Percentiles rank a stretch among this genome's conserved stretches.
These are phyloP conservation scores for Jamesozyma rosinii DNA, from an alignment of 805 yeast genomes.

Conservation along the genomic window DNA sequence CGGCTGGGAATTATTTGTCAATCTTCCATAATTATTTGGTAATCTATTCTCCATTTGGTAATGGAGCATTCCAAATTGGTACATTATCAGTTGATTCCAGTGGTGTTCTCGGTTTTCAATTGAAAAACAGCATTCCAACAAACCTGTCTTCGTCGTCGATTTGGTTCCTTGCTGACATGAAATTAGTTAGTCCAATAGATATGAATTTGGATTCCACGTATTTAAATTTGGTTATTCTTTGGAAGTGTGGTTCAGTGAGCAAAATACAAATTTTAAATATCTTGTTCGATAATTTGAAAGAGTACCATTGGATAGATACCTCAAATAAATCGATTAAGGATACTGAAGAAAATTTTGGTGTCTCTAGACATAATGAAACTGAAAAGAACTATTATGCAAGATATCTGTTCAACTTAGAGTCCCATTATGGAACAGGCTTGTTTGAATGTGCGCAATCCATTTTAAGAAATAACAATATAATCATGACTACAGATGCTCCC, in stretches of 20 bases:
- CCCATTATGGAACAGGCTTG: conserved; percentile 45
- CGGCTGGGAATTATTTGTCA: conserved; percentile 32
- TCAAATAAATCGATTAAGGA: conserved; percentile 25
- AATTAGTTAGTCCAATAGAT: conserved; percentile 18
- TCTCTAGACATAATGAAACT: conserved; percentile 13
- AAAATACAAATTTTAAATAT: conserved; percentile 33
- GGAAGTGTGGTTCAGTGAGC: conserved; percentile 58
- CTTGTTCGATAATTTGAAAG: conserved; percentile 17
- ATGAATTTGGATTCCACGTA: conserved; percentile 13
- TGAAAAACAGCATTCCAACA: conserved; percentile 13
- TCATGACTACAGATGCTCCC: conserved; percentile 15
- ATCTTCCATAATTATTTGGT: conserved; percentile 27
- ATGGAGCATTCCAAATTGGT: conserved; percentile 38
- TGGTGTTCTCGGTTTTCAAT: conserved; percentile 9
- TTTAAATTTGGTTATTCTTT: conserved; percentile 37
- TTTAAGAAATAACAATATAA: conserved; percentile 18
- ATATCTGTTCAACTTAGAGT: conserved; percentile 38
- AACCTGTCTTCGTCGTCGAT: conserved; percentile 24
- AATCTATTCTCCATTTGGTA: conserved; percentile 36
- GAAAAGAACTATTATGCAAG: conserved; percentile 34
- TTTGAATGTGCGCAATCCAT: conserved; percentile 38
- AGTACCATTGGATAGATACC: conserved; percentile 23
- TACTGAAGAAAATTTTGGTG: background rate
- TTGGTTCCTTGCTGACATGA: conserved; percentile 29
- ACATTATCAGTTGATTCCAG: conserved; percentile 14